phyloP scores from a whole-genome alignment of 2,329 filamentous ascomycete species.

The Verticillium zaregamsianum region DNA sequence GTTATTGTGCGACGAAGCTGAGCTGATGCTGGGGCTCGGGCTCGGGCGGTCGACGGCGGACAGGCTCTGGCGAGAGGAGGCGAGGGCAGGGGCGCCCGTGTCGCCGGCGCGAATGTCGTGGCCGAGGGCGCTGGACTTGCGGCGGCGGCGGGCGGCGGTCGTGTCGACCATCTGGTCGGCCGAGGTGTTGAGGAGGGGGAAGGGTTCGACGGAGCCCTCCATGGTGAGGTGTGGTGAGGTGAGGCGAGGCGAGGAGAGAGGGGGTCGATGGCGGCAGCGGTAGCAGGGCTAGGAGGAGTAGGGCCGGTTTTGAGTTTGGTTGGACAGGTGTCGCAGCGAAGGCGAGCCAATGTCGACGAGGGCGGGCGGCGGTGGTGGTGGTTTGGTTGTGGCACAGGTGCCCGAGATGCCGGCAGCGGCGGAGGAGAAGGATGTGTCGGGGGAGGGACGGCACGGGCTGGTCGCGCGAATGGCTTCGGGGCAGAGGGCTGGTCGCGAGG shows the following conservation, averaged over 20 bases:
- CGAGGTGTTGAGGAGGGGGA: conserved; percentile 49
- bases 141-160: conserved; percentile 37
- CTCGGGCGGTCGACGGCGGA: conserved; percentile 1
- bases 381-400: too few species aligned
- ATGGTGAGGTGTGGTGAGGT: not conserved
- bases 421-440: not conserved
- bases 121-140: conserved; percentile 53
- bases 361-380: too few species aligned
- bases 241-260: too few species aligned
- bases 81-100: conserved; percentile 50
- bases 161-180: conserved; percentile 33
- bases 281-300: not conserved
- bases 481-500: not conserved
- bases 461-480: not conserved
- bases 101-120: conserved; percentile 50
- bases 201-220: conserved; percentile 39
- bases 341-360: too few species aligned
- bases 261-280: too few species aligned
- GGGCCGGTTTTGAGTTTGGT: not conserved
- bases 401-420: not conserved
- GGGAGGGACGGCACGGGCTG: not conserved
- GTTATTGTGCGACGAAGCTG: not conserved
- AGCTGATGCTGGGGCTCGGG: conserved; percentile 1
- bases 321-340: too few species aligned
- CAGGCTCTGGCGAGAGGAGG: conserved; percentile 30